Conservation (phyloP, 495 filamentous ascomycete genomes). For the Acidomyces sp. region DNA sequence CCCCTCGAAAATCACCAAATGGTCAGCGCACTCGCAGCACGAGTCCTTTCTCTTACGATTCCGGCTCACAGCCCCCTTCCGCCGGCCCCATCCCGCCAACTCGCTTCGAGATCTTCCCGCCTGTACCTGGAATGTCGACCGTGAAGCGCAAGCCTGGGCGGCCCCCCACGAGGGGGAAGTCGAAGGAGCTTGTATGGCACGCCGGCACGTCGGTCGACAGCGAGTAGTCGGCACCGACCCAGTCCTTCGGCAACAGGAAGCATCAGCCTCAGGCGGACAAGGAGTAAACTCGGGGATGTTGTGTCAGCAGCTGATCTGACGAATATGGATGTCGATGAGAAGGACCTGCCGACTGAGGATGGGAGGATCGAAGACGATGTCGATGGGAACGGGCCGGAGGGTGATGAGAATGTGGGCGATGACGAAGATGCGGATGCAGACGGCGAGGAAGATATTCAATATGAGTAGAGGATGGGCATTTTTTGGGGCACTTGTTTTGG, state of each 20-base stretch:
- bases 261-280: slow-evolving; percentile 20
- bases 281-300: slow-evolving; percentile 29
- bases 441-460: slow-evolving; percentile 16
- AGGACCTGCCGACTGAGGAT: neutral
- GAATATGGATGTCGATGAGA: slow-evolving; percentile 15
- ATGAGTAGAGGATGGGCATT: slow-evolving; percentile 1
- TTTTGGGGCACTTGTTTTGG: neutral
- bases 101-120: slow-evolving; percentile 76
- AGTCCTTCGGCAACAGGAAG: neutral
- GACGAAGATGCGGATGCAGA: slow-evolving; percentile 11
- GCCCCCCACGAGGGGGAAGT: slow-evolving; percentile 28
- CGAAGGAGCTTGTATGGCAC: slow-evolving; percentile 12
- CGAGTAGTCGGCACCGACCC: neutral
- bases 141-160: slow-evolving; percentile 36
- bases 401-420: slow-evolving; percentile 4
- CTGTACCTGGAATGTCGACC: slow-evolving; percentile 40
- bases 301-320: too few relatives aligned
- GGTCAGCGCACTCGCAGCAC: slow-evolving; percentile 4
- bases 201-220: slow-evolving; percentile 14
- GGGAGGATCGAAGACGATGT: slow-evolving; percentile 2
- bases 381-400: slow-evolving; percentile 12
- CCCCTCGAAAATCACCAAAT: slow-evolving; percentile 20
- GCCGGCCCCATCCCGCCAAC: slow-evolving; percentile 51
- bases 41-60: neutral
- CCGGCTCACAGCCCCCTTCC: slow-evolving; percentile 6